Evolutionary conservation across 495 filamentous ascomycete species (phyloP).

Genomic region (Recurvomyces mirabilis): DNA sequence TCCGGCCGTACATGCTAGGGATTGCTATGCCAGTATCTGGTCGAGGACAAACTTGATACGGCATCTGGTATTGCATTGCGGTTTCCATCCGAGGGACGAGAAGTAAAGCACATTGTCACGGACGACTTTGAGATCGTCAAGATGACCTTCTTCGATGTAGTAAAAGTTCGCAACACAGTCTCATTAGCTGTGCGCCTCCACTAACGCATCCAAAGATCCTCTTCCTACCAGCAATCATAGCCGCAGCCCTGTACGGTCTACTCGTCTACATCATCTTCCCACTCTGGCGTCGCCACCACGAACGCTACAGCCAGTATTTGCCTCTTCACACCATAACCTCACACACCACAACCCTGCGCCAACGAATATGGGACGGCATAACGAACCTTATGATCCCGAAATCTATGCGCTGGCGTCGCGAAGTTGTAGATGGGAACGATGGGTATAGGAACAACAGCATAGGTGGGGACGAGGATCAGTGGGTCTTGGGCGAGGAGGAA

Average conservation of each 20-base stretch:
- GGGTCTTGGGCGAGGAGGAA: constrained; percentile 57
- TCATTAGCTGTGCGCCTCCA: background rate
- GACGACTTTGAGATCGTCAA: too few species aligned
- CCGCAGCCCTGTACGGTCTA: constrained; percentile 61
- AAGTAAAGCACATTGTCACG: too few species aligned
- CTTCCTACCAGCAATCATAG: constrained; percentile 65
- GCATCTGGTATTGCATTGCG: too few species aligned
- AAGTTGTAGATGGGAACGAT: constrained; percentile 36
- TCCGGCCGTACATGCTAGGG: too few species aligned
- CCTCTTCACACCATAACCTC: constrained; percentile 44
- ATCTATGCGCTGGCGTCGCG: constrained; percentile 4
- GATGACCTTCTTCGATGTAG: constrained; percentile 23
- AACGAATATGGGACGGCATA: constrained; percentile 46
- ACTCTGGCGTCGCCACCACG: constrained; percentile 54
- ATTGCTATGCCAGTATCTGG: too few species aligned
- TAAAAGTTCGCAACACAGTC: constrained; percentile 22
- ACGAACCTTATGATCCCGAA: constrained; percentile 42
- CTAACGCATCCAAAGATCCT: constrained; percentile 47
- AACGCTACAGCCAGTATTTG: constrained; percentile 49
- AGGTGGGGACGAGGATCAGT: constrained; percentile 46
- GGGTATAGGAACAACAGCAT: too few species aligned
- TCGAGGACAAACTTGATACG: too few species aligned
- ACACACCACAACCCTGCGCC: constrained; percentile 50
- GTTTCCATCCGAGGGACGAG: too few species aligned
- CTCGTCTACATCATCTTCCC: constrained; percentile 62